Conservation (phyloP, 176 grass and related monocot genomes). For the Raddia distichophylla region DNA sequence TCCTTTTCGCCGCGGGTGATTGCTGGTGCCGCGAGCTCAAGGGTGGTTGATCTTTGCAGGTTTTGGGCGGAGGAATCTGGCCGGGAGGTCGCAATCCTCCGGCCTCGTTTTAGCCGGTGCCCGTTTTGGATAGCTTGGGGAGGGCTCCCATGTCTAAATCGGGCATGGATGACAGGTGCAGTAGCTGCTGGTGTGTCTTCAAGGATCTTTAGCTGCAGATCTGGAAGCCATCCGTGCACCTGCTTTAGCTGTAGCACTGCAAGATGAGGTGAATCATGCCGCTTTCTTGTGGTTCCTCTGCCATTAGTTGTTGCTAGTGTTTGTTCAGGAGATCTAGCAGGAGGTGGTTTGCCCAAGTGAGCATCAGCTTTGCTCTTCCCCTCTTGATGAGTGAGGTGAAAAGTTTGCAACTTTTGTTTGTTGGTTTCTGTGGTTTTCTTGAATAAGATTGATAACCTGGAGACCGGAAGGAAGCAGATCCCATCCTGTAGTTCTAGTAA, state of each 20-base stretch:
- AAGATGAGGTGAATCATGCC: conserved; percentile 11
- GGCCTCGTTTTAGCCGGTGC: conserved; percentile 3
- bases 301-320: conserved; percentile 11
- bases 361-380: background rate
- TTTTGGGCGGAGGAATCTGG: conserved; percentile 16
- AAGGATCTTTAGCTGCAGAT: conserved; percentile 18
- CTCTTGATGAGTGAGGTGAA: background rate
- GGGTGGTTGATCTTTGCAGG: conserved; percentile 21
- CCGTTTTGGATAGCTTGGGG: conserved; percentile 27
- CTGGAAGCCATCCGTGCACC: conserved; percentile 20
- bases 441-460: background rate
- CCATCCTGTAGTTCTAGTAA: conserved; percentile 11
- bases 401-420: background rate
- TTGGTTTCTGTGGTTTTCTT: background rate
- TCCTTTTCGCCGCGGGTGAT: background rate
- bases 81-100: conserved; percentile 33
- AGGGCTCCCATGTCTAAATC: conserved; percentile 28
- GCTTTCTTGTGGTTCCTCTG: conserved; percentile 12
- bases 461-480: conserved; percentile 23
- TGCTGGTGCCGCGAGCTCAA: background rate
- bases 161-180: conserved; percentile 21
- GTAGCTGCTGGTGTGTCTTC: conserved; percentile 20
- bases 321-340: conserved; percentile 1
- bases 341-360: background rate
- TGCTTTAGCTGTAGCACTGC: conserved; percentile 16